phyloP scores from a whole-genome alignment of 257 asterid genomes.

The Nicotiana obtusifolia region DNA sequence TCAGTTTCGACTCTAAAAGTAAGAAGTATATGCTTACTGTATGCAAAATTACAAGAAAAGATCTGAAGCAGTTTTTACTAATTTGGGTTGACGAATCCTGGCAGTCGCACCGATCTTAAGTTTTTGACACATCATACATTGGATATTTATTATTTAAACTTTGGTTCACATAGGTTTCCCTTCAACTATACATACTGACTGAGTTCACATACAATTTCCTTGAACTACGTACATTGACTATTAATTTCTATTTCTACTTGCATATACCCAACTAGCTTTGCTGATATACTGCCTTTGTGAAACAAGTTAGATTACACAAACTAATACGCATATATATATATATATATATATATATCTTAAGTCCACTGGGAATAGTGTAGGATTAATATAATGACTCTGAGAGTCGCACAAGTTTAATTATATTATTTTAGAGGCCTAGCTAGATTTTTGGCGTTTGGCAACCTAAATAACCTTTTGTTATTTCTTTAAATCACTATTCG shows the following conservation, averaged over 20 bases:
- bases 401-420: too few relatives aligned
- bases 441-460: too few relatives aligned
- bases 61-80: not conserved
- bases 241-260: not conserved
- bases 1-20: not conserved
- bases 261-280: not conserved
- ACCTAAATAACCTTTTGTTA: too few relatives aligned
- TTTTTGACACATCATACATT: not conserved
- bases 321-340: too few relatives aligned
- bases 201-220: not conserved
- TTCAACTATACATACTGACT: not conserved
- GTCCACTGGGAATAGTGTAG: too few relatives aligned
- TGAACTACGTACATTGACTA: not conserved
- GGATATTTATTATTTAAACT: not conserved
- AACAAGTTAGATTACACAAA: too few relatives aligned
- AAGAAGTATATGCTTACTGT: not conserved
- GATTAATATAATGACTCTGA: too few relatives aligned
- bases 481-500: too few relatives aligned
- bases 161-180: not conserved
- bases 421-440: too few relatives aligned
- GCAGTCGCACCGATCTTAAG: not conserved
- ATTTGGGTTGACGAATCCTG: not conserved
- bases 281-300: not conserved
- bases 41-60: not conserved
- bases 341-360: too few relatives aligned